Evolutionary conservation across 768 basidiomycete species (phyloP).

Genomic region (Cystobasidiopsis lactophilus): DNA sequence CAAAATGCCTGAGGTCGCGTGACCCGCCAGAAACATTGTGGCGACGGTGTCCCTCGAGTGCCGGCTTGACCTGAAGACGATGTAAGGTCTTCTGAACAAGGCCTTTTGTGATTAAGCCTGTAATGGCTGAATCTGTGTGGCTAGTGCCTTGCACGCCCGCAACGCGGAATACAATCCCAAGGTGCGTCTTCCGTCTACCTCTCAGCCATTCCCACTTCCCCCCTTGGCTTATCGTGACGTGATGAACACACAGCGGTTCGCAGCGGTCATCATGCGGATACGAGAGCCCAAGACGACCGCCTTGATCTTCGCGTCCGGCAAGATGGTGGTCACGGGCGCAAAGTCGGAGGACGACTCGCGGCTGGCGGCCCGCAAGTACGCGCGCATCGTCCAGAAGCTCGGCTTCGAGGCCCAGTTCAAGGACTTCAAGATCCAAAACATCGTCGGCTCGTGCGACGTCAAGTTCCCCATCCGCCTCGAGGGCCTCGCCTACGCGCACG

Average conservation of each 20-base stretch:
- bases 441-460: constrained; percentile 92
- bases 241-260: constrained; percentile 59
- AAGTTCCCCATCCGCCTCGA: constrained; percentile 97
- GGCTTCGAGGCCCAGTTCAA: constrained; percentile 99
- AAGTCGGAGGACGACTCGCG: constrained; percentile 97
- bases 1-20: not conserved
- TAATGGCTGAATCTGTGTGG: not conserved
- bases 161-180: constrained; percentile 99
- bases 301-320: constrained; percentile 95
- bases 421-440: constrained; percentile 99
- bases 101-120: not conserved
- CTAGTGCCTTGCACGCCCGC: constrained; percentile 37
- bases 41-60: constrained; percentile 97
- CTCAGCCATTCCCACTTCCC: not conserved
- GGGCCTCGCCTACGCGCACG: constrained; percentile 91
- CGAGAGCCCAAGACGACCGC: constrained; percentile 99
- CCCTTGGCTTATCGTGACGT: not conserved
- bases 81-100: constrained; percentile 28
- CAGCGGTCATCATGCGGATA: constrained; percentile 99
- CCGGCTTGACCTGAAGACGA: constrained; percentile 89
- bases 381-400: constrained; percentile 95
- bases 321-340: constrained; percentile 99
- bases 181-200: constrained; percentile 37
- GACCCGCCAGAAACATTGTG: constrained; percentile 47
- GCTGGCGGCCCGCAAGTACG: constrained; percentile 92